Conservation (phyloP, 2,329 filamentous ascomycete genomes). For the Myriangium duriaei region DNA sequence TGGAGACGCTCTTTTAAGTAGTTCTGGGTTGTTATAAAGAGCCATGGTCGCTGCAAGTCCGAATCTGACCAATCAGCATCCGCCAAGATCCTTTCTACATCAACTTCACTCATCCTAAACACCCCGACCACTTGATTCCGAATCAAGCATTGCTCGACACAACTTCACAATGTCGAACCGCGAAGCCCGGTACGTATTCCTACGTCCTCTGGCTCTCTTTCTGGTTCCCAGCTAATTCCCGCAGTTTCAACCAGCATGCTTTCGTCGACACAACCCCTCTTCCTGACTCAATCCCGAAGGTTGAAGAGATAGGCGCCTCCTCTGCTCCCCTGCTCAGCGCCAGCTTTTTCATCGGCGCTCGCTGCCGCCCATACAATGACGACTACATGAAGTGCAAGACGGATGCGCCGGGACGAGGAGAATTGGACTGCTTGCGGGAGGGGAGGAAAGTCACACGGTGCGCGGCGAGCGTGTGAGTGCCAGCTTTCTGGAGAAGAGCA, state of each 20-base stretch:
- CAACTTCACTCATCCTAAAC: constrained; percentile 9
- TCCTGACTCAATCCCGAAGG: constrained; percentile 79
- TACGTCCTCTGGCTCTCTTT: constrained; percentile 11
- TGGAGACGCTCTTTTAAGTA: no score
- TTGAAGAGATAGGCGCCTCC: constrained; percentile 84
- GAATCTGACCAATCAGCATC: constrained; percentile 3
- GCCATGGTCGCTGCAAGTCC: no score
- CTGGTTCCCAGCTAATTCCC: constrained; percentile 3
- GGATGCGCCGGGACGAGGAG: constrained; percentile 78
- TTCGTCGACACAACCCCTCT: constrained; percentile 95
- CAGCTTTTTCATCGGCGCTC: constrained; percentile 90
- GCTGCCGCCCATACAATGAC: constrained; percentile 92
- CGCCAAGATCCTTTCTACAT: constrained; percentile 2
- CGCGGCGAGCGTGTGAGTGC: constrained; percentile 82
- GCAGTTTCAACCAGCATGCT: constrained; percentile 85
- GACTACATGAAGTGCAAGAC: constrained; percentile 99
- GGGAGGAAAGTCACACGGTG: constrained; percentile 93
- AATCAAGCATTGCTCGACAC: constrained; percentile 12
- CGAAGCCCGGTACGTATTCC: constrained; percentile 42
- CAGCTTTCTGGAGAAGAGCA: no score
- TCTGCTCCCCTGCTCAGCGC: constrained; percentile 87
- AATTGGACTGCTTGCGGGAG: constrained; percentile 92
- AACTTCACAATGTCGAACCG: constrained; percentile 46
- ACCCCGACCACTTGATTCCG: constrained; percentile 13
- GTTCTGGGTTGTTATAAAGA: no score